Evolutionary conservation across 495 filamentous ascomycete species (phyloP).

Genomic region (Extremus antarcticus): DNA sequence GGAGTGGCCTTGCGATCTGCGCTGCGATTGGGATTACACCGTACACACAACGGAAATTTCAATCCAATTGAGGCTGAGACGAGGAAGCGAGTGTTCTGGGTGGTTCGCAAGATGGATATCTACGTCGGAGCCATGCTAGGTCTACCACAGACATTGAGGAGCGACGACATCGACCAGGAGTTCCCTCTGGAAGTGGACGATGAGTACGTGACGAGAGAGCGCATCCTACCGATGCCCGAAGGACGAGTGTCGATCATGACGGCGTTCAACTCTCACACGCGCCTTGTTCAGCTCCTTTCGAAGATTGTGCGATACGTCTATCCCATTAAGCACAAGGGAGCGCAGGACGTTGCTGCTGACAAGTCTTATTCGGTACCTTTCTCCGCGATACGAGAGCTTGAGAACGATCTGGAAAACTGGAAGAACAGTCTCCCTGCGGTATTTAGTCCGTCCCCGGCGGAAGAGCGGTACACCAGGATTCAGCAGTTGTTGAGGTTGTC

Average conservation of each 20-base stretch:
- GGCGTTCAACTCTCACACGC: conserved; percentile 76
- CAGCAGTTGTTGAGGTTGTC: conserved; percentile 80
- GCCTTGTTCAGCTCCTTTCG: conserved; percentile 62
- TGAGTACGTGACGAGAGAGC: conserved; percentile 72
- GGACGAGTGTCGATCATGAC: conserved; percentile 64
- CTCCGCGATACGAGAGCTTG: conserved; percentile 80
- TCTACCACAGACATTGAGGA: conserved; percentile 69
- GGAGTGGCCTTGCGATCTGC: conserved; percentile 81
- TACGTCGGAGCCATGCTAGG: conserved; percentile 86
- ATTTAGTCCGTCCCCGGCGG: conserved; percentile 66
- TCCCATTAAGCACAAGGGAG: conserved; percentile 62
- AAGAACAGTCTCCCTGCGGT: conserved; percentile 63
- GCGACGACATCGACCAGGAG: conserved; percentile 88
- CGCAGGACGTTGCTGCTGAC: conserved; percentile 24
- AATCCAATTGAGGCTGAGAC: conserved; percentile 76
- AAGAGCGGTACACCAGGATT: conserved; percentile 63
- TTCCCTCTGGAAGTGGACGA: conserved; percentile 79
- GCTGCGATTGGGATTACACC: conserved; percentile 78
- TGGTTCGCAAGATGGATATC: conserved; percentile 84
- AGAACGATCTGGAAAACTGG: conserved; percentile 75
- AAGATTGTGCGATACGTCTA: conserved; percentile 88
- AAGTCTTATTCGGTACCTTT: conserved; percentile 80
- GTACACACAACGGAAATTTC: conserved; percentile 61
- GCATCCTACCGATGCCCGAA: conserved; percentile 63
- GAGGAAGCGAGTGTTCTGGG: conserved; percentile 79